Evolutionary conservation across 345 rosid species (phyloP), one percentile per base, ranked within the genome.

Genomic region (Hibiscus tridactylites): DNA sequence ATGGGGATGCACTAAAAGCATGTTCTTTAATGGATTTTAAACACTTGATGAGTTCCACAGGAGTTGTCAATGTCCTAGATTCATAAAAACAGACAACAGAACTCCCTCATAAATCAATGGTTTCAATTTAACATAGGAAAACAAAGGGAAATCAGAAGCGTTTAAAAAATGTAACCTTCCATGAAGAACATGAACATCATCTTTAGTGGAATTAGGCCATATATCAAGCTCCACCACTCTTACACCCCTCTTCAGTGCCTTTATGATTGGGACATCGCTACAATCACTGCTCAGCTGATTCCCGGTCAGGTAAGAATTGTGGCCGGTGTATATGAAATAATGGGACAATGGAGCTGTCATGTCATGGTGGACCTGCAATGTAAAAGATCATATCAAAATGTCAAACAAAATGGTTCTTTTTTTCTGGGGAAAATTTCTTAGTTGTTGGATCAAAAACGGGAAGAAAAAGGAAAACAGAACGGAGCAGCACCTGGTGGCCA

Each of bases 251-350:
- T 72, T 73, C 78, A 96, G 68, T 5, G 97, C 93, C 68, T 86
- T 82, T 44, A 89, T 87, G 79, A 92, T 92, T 2, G 99, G 98
- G 59, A 87, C 88, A 29, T 88, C 98, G 65, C 98, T 96, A 81
- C 97, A 91, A 26, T 92, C 93, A 75, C 99, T 96, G 76, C 89
- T 92, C 6, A 96, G 93, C 70, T 96, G 98, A 65, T 92, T 96
- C 50, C 98, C 96, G 0, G 98, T 92, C 77, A 96, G 82, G 73
- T 96, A 96, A 0, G 97, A 92, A 76, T 92, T 96, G 76, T 92
- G 99, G 26, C 98, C 97, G 11, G 98, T 92, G 77, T 72, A 88
- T 73, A 96, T 89, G 85, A 86, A 91, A 76, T 92, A 92, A 84
- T 89, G 94, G 1, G 97, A 92, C 82, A 96, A 54, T 5, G 97